Base-by-base conservation (phyloP, 1,139 yeast species). In the Geotrichum phurueaensis region DNA sequence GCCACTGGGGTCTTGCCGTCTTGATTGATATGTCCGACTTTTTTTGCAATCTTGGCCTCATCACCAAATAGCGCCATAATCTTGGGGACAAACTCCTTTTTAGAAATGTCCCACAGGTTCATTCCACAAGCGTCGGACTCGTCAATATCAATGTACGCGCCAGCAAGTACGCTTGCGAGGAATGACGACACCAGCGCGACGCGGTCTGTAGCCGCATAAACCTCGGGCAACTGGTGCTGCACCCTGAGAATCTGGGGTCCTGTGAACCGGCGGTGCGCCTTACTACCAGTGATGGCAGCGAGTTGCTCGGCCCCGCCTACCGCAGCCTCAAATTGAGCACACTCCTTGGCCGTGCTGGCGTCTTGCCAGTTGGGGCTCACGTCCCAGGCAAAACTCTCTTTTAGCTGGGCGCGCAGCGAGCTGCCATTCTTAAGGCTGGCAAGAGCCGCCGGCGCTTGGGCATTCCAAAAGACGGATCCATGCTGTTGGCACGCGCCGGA, bases 361-460 rank as follows among this genome's bases (percentile, higher is more conserved):
- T 91, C 97, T 72, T 91, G 97, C 97, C 97, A 91, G 69, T 91
- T 91, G 13, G 97, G 96, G 10, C 96, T 86, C 60, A 79, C 78
- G 6, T 80, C 79, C 69, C 85, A 80, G 1, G 95, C 78, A 65
- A 90, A 84, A 0, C 86, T 85, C 1, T 66, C 52, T 10, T 47
- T 59, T 33, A 71, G 60, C 25, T 66, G 68, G 9, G 62, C 61
- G n/a, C 60, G 63, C 20, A 70, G 61, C 3, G 63, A 23, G 48
- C 12, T 50, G 52, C n/a, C 51, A 29, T 23, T 63, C 29, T 1
- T 51, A 48, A 70, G 59, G 55, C 65, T 62, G 0, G 62, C 54
- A 57, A 89, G 76, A 5, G 78, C 65, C 0, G 68, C 65, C 0
- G 75, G 71, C 0, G 89, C 86, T 6, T 75, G 67, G 2, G 72